A percentile compares a stretch with the other conserved stretches of the same genome.
phyloP scores from a whole-genome alignment of 371 early-diverging fungal species.

The Mucor irregularis region DNA sequence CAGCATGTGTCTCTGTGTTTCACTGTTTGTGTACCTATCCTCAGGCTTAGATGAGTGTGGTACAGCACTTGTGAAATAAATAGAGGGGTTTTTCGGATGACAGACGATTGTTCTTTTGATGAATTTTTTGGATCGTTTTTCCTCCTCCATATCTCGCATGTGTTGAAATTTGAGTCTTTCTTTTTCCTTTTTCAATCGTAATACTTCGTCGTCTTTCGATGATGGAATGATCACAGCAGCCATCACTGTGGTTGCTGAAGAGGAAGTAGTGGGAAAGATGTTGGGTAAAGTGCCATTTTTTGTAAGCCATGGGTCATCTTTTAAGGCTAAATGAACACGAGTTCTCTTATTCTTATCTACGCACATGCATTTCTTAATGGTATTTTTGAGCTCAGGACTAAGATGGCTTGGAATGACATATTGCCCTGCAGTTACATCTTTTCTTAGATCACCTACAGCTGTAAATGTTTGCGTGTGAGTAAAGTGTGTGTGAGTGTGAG shows the following conservation, averaged over 20 bases:
- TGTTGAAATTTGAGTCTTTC: conserved; percentile 35
- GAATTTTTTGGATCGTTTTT: conserved; percentile 18
- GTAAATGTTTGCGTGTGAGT: background rate
- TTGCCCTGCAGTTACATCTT: conserved; percentile 61
- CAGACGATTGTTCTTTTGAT: conserved; percentile 41
- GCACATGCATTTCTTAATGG: conserved; percentile 55
- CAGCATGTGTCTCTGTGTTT: conserved; percentile 32
- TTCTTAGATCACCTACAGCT: conserved; percentile 68
- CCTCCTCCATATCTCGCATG: conserved; percentile 38
- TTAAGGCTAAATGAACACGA: conserved; percentile 46
- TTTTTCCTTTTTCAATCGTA: conserved; percentile 24
- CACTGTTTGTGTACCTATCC: conserved; percentile 30
- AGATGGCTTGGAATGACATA: conserved; percentile 52
- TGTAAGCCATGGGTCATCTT: conserved; percentile 55
- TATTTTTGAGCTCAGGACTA: conserved; percentile 41
- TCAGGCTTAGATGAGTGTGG: conserved; percentile 36
- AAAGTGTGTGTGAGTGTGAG: background rate
- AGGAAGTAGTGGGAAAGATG: conserved; percentile 19
- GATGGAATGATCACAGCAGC: background rate
- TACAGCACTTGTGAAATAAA: conserved; percentile 39
- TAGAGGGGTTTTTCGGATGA: conserved; percentile 45
- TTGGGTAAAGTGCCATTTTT: conserved; percentile 31
- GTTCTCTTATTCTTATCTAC: conserved; percentile 48
- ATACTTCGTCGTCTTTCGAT: conserved; percentile 7
- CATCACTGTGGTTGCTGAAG: background rate